Evolutionary conservation across 495 filamentous ascomycete species (phyloP).

Genomic region (Umbilicaria muhlenbergii): DNA sequence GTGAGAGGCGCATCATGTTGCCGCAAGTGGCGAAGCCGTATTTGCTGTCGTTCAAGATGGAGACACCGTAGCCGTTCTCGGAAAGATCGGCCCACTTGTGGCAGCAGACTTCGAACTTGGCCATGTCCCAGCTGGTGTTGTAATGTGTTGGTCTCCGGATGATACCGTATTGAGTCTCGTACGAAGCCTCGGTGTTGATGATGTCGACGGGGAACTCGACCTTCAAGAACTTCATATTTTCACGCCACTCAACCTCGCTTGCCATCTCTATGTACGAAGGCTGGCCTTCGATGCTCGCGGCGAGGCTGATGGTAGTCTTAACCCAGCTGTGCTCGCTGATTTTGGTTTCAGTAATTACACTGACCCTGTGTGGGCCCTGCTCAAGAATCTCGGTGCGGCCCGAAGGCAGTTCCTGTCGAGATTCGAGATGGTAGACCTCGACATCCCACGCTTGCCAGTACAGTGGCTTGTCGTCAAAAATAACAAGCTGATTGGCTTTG

Average conservation of each 20-base stretch:
- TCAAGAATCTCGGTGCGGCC: constrained; percentile 56
- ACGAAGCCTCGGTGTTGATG: constrained; percentile 81
- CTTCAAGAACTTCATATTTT: constrained; percentile 96
- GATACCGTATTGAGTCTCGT: constrained; percentile 89
- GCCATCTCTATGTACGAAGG: constrained; percentile 62
- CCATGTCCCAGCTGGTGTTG: constrained; percentile 98
- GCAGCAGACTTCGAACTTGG: constrained; percentile 96
- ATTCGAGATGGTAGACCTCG: constrained; percentile 87
- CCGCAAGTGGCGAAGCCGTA: constrained; percentile 90
- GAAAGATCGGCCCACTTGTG: constrained; percentile 97
- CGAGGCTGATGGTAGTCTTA: constrained; percentile 70
- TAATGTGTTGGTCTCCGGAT: constrained; percentile 83
- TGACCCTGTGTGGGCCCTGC: constrained; percentile 55
- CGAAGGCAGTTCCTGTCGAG: constrained; percentile 55
- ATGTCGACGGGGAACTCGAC: constrained; percentile 96
- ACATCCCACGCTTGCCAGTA: constrained; percentile 99
- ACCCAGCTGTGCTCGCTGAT: constrained; percentile 82
- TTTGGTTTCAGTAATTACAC: constrained; percentile 62
- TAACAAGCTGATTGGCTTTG: constrained; percentile 82
- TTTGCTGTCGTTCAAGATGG: constrained; percentile 89
- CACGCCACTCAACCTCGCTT: constrained; percentile 80
- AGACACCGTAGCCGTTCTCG: constrained; percentile 81
- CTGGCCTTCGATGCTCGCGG: constrained; percentile 44
- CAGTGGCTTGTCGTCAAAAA: constrained; percentile 94
- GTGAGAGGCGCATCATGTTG: constrained; percentile 79